These are phyloP conservation scores for Heliosperma pusillum DNA, from an alignment of 148 eudicot species.

Conservation along the genomic window DNA sequence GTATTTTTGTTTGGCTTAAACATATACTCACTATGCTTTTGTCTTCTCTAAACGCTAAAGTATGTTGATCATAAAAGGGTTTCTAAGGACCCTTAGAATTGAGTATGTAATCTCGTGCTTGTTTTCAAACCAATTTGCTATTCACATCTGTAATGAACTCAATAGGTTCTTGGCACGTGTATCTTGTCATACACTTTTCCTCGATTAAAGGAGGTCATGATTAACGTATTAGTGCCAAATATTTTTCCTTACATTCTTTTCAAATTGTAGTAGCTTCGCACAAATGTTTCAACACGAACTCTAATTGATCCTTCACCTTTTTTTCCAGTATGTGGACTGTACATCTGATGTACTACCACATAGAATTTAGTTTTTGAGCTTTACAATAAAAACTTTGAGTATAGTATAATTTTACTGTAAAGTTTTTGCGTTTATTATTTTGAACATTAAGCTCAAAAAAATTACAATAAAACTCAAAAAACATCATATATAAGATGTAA, in stretches of 20 bases:
- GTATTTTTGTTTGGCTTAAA: too few species aligned
- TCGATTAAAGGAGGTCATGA: background rate
- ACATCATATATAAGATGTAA: too few species aligned
- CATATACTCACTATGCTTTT: background rate
- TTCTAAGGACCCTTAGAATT: too few species aligned
- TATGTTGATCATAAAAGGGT: background rate
- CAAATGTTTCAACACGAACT: background rate
- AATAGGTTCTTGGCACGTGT: background rate
- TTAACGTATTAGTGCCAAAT: background rate
- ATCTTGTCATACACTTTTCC: background rate
- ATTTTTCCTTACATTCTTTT: background rate
- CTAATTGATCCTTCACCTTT: background rate
- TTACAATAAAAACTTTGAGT: too few species aligned
- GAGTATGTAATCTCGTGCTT: too few species aligned
- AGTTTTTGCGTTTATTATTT: too few species aligned
- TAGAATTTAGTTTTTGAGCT: too few species aligned
- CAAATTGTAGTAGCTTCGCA: background rate
- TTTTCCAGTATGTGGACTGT: too few species aligned
- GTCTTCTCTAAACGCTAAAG: background rate
- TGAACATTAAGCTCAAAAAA: too few species aligned
- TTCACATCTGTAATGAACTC: background rate
- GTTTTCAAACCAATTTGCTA: background rate
- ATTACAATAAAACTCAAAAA: too few species aligned
- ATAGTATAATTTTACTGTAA: too few species aligned
- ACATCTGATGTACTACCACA: too few species aligned